These are phyloP conservation scores for Calonectria hawksworthii DNA, from an alignment of 2,329 filamentous ascomycete genomes.

Conservation along the genomic window DNA sequence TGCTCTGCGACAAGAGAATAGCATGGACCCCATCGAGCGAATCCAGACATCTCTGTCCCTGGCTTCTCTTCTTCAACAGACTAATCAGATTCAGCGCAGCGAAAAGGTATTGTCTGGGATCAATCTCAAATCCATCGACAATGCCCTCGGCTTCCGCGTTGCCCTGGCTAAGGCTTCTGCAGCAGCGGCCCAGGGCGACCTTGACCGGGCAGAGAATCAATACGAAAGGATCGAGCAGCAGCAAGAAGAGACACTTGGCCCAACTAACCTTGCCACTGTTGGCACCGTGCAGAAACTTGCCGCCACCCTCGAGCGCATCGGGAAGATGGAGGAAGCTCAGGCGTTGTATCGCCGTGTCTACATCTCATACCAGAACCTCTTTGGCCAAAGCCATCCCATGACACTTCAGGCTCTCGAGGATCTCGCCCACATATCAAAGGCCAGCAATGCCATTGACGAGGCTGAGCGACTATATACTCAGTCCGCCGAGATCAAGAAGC, in stretches of 20 bases:
- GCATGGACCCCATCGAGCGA: slow-evolving; percentile 19
- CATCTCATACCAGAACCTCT: slow-evolving; percentile 37
- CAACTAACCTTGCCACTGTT: slow-evolving; percentile 19
- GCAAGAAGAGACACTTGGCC: slow-evolving; percentile 24
- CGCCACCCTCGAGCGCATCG: slow-evolving; percentile 19
- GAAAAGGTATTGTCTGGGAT: slow-evolving; percentile 21
- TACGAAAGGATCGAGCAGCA: slow-evolving; percentile 25
- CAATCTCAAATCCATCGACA: slow-evolving; percentile 20
- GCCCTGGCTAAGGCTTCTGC: slow-evolving; percentile 23
- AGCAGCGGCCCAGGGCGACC: slow-evolving; percentile 17
- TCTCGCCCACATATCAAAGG: slow-evolving; percentile 42
- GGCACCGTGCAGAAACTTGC: slow-evolving; percentile 26
- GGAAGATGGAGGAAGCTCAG: slow-evolving; percentile 28
- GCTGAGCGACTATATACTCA: slow-evolving; percentile 45
- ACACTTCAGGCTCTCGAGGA: slow-evolving; percentile 46
- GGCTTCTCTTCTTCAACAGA: slow-evolving; percentile 20
- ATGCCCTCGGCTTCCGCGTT: slow-evolving; percentile 22
- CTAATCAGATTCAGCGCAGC: slow-evolving; percentile 16
- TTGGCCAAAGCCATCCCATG: slow-evolving; percentile 44
- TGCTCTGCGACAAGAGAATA: slow-evolving; percentile 16
- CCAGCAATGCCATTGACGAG: slow-evolving; percentile 45
- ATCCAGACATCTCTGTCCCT: slow-evolving; percentile 23
- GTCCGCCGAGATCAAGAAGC: slow-evolving; percentile 37
- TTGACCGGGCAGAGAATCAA: slow-evolving; percentile 19
- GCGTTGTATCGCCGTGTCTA: slow-evolving; percentile 26